Evolutionary conservation across 495 filamentous ascomycete species (phyloP), one percentile per base, ranked within the genome.

Genomic region (Xylaria sp.): DNA sequence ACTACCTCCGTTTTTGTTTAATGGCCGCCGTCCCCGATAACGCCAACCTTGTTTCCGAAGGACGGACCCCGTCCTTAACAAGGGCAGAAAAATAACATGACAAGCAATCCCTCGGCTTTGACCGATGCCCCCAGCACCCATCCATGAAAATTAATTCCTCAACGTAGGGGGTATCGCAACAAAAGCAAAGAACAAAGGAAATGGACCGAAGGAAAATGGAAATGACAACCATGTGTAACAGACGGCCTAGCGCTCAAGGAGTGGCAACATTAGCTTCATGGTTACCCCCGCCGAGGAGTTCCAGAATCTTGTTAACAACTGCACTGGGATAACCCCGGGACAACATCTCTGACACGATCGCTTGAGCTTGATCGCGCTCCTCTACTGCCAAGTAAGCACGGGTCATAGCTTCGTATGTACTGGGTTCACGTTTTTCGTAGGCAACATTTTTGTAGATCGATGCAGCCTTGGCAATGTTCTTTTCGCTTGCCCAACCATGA

Each of bases 401-500:
- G 24, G 94, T 97, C 97, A 99, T 99, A 44, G 95, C 95, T 82
- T 99, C 96, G 78, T 99, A 99, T n/a, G 96, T 99, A 82, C 93
- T 97, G 8, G 96, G 96, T 82, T 99, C 96, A 35, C 96, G 89
- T 83, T 91, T 93, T 40, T 89, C 86, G 33, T 85, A 85, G 43
- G 89, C 87, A 46, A 99, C 88, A 58, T 87, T 83, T 48, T 91
- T 86, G 78, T 97, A 99, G 73, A 98, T 89, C 7, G 85, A 83
- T 80, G 91, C 89, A 46, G 93, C 92, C 80, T 93, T 94, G 64
- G 79, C 81, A 33, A 99, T 93, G 67, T 94, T 87, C 80, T 91
- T 92, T 79, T 93, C 93, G 37, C 88, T 84, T 44, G 97, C 94
- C 96, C 96, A 99, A 71, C 96, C 96, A 75, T 98, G 94, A 78